phyloP scores from a whole-genome alignment of 2,329 filamentous ascomycete genomes.

The Thyridium curvatum region DNA sequence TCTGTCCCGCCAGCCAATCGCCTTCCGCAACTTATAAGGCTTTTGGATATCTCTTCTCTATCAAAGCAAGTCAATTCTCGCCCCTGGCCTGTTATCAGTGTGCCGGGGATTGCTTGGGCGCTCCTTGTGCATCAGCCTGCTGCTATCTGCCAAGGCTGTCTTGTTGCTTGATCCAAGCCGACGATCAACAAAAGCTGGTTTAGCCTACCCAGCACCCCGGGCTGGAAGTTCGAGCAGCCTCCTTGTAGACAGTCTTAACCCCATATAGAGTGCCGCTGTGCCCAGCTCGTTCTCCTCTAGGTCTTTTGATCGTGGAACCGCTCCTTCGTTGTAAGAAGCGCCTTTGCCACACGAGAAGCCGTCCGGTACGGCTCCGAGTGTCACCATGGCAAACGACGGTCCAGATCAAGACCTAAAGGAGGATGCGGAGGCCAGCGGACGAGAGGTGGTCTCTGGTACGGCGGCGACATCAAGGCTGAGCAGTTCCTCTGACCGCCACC shows the following conservation, averaged over 20 bases:
- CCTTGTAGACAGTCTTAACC: conserved; percentile 1
- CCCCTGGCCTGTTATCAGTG: no score
- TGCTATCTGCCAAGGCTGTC: no score
- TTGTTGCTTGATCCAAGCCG: no score
- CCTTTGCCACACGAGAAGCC: conserved; percentile 17
- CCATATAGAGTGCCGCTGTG: conserved; percentile 15
- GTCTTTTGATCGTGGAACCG: conserved; percentile 13
- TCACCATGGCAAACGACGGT: conserved; percentile 16
- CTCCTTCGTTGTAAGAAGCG: conserved; percentile 19
- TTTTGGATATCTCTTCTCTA: no score
- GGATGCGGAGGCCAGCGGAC: conserved; percentile 20
- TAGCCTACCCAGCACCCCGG: conserved; percentile 6
- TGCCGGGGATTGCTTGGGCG: no score
- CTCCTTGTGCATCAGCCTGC: no score
- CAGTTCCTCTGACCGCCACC: not conserved
- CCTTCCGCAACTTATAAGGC: no score
- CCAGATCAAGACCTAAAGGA: conserved; percentile 16
- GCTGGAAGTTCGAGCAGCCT: not conserved
- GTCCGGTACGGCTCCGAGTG: conserved; percentile 22
- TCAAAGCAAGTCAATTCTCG: no score
- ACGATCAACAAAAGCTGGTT: conserved; percentile 8
- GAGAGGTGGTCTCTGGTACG: conserved; percentile 14
- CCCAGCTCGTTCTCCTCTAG: conserved; percentile 3
- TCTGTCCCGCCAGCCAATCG: no score
- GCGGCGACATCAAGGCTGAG: not conserved